Percentiles rank a stretch among this genome's conserved stretches.
Evolutionary conservation across 441 rosid species (phyloP).

Genomic region (Erodium moschatum): DNA sequence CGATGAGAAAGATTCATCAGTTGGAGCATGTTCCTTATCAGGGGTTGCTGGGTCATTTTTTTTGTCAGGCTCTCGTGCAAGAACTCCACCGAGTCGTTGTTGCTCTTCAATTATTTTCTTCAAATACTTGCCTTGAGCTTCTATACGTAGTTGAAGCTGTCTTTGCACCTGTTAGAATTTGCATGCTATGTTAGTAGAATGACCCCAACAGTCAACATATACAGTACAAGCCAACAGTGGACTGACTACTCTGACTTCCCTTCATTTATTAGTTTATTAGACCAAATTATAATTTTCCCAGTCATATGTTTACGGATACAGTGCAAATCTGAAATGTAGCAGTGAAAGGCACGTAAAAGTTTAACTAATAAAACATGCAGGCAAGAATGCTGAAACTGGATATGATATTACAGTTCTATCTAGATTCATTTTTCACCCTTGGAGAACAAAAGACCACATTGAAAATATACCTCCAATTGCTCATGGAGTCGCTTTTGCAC

Average conservation of each 20-base stretch:
- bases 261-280: not conserved
- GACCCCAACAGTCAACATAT: not conserved
- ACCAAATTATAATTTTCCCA: not conserved
- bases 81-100: constrained; percentile 66
- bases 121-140: constrained; percentile 92
- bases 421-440: not conserved
- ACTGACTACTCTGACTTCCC: no score
- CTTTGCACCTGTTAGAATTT: constrained; percentile 65
- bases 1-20: constrained; percentile 67
- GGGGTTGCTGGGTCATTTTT: constrained; percentile 83
- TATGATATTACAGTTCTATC: not conserved
- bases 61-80: constrained; percentile 47
- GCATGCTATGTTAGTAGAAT: constrained; percentile 6
- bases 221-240: no score
- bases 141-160: constrained; percentile 90
- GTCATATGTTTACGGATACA: not conserved
- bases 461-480: constrained; percentile 77
- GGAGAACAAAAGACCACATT: constrained; percentile 16
- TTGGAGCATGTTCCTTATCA: constrained; percentile 54
- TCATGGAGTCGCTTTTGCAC: constrained; percentile 90
- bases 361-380: not conserved
- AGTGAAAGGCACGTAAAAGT: not conserved
- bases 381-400: not conserved
- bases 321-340: not conserved
- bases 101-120: constrained; percentile 99